Base-by-base conservation (phyloP, 2,329 filamentous ascomycete genomes). In the Aspergillus versicolor region DNA sequence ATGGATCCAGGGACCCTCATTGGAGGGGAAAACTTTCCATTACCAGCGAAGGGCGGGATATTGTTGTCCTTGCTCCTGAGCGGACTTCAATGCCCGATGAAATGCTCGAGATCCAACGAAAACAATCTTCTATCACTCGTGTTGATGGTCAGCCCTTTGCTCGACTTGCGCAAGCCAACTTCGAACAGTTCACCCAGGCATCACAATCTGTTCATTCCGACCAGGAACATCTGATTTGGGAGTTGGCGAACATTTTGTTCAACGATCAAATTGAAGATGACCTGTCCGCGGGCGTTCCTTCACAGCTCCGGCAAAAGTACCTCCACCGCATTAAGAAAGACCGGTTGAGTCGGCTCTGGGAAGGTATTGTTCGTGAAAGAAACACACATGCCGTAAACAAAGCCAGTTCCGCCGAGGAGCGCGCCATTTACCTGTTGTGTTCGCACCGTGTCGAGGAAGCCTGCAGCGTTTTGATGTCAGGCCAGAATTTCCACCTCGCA, bases 241-340 rank as follows among this genome's bases (percentile, higher is more conserved):
- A 91, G 59, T 80, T 99, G 37, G 88, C 91, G 1, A 89, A 90
- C 56, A 87, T 97, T 38, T 82, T 99, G 3, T 99, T 96, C 68
- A 92, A 96, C 63, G 80, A 86, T n/a, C 73, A 78, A 9, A 74
- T 79, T 19, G 72, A 79, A 34, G 75, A 79, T 50, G 75, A 79
- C 53, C 76, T 78, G 34, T 78, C 75, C 11, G 69, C 68, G 3
- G 73, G 73, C 37, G 71, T 80, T 21, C 76, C 75, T 19, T 62
- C 67, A 17, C 66, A 74, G 42, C 63, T 79, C 49, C 71, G 72
- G 40, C 54, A 70, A 1, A 71, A 75, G 40, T 80, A 73, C 52
- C 64, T 70, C 5, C 70, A 75, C 58, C 77, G 77, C 19, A 77
- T 81, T 52, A 79, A 77, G 53, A 81, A 80, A 58, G 78, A 80